phyloP scores from a whole-genome alignment of 768 basidiomycete genomes.

The Cubamyces sp. region DNA sequence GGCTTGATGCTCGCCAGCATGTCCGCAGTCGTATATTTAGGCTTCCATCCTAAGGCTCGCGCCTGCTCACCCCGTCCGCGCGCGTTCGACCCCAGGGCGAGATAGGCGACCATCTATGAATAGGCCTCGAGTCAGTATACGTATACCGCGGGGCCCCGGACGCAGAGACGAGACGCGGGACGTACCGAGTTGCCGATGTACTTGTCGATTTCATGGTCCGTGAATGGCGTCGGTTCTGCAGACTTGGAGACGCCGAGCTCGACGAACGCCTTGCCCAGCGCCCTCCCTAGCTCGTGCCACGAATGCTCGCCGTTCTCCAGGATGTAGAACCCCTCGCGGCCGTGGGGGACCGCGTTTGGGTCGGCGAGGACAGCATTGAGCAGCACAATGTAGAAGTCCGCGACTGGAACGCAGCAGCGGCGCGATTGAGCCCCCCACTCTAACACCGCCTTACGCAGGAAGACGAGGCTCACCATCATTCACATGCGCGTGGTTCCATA shows the following conservation, averaged over 20 bases:
- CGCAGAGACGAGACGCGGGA: background rate
- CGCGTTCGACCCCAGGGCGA: conserved; percentile 31
- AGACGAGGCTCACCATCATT: conserved; percentile 45
- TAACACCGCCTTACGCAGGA: background rate
- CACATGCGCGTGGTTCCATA: conserved; percentile 61
- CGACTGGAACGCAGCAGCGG: conserved; percentile 37
- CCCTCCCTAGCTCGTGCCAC: conserved; percentile 37
- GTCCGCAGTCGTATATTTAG: conserved; percentile 14
- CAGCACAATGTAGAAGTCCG: conserved; percentile 44
- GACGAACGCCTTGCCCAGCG: conserved; percentile 38
- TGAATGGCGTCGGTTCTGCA: conserved; percentile 46
- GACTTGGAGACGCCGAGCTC: conserved; percentile 32
- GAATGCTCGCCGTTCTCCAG: conserved; percentile 36
- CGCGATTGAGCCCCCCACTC: no score
- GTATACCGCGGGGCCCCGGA: background rate
- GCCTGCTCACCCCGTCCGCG: conserved; percentile 36
- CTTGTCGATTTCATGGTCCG: conserved; percentile 43
- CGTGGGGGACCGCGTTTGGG: conserved; percentile 30
- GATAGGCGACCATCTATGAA: conserved; percentile 12
- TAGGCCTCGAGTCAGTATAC: background rate
- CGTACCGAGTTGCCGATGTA: conserved; percentile 37
- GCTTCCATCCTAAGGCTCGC: conserved; percentile 27
- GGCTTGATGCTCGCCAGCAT: conserved; percentile 23
- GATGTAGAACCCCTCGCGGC: conserved; percentile 41
- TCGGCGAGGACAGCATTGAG: conserved; percentile 40